These are phyloP conservation scores for Acacia pycnantha DNA, from an alignment of 331 rosid species.

Conservation along the genomic window DNA sequence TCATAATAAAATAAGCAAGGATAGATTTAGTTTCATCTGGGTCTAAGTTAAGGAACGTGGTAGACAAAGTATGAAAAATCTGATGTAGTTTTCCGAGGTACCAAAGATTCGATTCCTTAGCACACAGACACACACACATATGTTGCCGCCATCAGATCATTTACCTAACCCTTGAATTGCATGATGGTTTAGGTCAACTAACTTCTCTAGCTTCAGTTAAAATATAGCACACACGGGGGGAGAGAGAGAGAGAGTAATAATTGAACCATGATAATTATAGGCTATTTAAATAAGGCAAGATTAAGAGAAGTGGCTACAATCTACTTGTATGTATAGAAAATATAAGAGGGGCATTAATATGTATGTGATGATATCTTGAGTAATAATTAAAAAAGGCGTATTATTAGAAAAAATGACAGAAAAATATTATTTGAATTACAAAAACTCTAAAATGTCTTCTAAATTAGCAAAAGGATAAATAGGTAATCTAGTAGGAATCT, in stretches of 20 bases:
- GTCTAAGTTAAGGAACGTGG: background rate
- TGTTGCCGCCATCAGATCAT: background rate
- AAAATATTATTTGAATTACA: too few species aligned
- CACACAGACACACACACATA: background rate
- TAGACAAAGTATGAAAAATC: background rate
- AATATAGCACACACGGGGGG: background rate
- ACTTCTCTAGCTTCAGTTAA: background rate
- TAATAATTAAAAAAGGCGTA: background rate
- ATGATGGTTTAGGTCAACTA: conserved; percentile 32
- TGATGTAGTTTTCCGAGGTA: conserved; percentile 30
- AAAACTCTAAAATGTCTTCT: too few species aligned
- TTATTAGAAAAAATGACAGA: background rate
- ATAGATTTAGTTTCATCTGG: conserved; percentile 22
- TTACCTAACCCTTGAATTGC: conserved; percentile 33
- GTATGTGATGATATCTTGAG: background rate
- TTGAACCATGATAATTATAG: too few species aligned
- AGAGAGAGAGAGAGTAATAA: background rate
- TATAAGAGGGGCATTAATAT: background rate
- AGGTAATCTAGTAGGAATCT: too few species aligned
- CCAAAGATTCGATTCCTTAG: conserved; percentile 38
- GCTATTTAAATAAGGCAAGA: background rate
- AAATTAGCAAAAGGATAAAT: too few species aligned
- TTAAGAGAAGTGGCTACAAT: background rate
- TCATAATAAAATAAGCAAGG: background rate
- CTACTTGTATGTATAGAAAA: background rate